phyloP scores from a whole-genome alignment of 164 flowering plant genomes.

The Aristolochia contorta region DNA sequence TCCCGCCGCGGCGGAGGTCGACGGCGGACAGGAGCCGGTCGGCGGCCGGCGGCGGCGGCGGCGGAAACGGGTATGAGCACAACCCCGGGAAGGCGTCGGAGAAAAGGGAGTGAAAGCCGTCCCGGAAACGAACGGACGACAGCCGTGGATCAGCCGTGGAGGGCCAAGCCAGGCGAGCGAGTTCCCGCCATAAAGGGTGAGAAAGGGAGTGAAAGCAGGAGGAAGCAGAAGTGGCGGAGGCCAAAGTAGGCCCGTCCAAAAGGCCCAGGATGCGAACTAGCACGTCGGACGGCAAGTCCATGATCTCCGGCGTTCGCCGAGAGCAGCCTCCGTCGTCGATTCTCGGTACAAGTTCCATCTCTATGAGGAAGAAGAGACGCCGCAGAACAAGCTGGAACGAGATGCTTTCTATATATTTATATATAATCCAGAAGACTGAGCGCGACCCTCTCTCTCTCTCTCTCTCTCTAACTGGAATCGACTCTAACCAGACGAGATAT shows the following conservation, averaged over 20 bases:
- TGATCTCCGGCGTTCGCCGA: conserved; percentile 6
- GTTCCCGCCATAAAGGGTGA: conserved; percentile 45
- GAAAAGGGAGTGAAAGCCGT: conserved; percentile 57
- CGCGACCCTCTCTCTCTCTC: too few species aligned
- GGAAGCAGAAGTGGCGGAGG: conserved; percentile 44
- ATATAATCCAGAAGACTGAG: too few species aligned
- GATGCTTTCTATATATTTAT: too few species aligned
- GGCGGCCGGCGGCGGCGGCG: conserved; percentile 3
- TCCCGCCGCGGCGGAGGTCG: conserved; percentile 42
- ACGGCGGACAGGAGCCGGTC: conserved; percentile 57
- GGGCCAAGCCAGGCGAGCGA: conserved; percentile 58
- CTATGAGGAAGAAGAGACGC: too few species aligned
- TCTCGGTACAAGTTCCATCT: background rate
- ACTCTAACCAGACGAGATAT: too few species aligned
- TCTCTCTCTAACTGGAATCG: too few species aligned
- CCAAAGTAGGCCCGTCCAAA: conserved; percentile 61
- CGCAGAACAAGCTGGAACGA: too few species aligned
- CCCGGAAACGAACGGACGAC: conserved; percentile 36
- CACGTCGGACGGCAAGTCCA: conserved; percentile 43
- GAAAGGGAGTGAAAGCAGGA: conserved; percentile 33
- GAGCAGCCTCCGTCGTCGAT: background rate
- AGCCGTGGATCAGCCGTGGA: conserved; percentile 38
- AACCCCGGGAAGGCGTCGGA: conserved; percentile 54
- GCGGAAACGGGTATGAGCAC: conserved; percentile 3
- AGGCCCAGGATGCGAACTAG: conserved; percentile 52